Base-by-base conservation (phyloP, 352 stramenopile species). In the Plasmopara halstedii region DNA sequence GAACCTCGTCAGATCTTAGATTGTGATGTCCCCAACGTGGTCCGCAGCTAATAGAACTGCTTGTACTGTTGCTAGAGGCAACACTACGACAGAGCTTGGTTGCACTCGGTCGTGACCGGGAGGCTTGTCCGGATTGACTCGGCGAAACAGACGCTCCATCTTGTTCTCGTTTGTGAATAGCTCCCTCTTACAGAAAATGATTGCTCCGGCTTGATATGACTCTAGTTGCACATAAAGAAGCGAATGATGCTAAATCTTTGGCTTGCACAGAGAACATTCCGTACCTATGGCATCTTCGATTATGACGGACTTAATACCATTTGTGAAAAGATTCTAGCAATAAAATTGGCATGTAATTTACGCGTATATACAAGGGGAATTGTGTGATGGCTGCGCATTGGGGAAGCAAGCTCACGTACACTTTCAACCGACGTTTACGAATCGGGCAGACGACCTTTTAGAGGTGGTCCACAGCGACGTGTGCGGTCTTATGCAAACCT, bases 221-320 rank as follows among this genome's bases (percentile, higher is more conserved):
- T 35, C 5, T 13, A 17, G 31, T 35, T 35, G 11, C 11, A 17
- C 5, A 14, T 0, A 13, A 35, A 17, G 31, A 35, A 35, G 31
- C 31, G 4, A 56, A 56, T 56, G 22, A 34, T 39, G 21, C 15
- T 40, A 45, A 56, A 32, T 21, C 31, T 40, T 35, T n/a, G n/a
- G n/a, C n/a, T n/a, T n/a, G n/a, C n/a, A n/a, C n/a, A n/a, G n/a
- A n/a, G n/a, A n/a, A n/a, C n/a, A n/a, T n/a, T n/a, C n/a, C n/a
- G n/a, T n/a, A n/a, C n/a, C n/a, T n/a, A n/a, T 17, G 31, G 13
- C 31, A 35, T 17, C 31, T 35, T 35, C 5, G 31, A n/a, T 1
- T 35, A 15, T 8, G 31, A 15, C 31, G 3, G 14, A 35, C 15
- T 35, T 13, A 18, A 17, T 1, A 35, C 31, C 8, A 3, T 35